Evolutionary conservation across 345 rosid species (phyloP), one percentile per base, ranked within the genome.

Genomic region (Citrus sp.): DNA sequence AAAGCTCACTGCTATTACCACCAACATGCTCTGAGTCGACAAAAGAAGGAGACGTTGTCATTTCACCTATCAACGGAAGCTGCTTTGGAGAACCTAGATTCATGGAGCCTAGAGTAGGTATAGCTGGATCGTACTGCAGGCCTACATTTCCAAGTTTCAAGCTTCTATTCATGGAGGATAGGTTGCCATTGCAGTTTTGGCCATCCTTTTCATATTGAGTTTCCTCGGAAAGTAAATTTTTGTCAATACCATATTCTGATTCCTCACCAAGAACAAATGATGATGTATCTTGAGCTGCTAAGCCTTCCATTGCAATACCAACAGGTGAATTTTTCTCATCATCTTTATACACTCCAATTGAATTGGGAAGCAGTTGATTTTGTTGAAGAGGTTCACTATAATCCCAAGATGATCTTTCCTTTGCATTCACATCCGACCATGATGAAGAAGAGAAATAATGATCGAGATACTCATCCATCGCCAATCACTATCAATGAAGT

Each of bases 401-500:
- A 54, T 59, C 76, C 88, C 87, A 84, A 67, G 81, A 77, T 28
- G 84, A 79, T 59, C 59, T 76, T 73, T 81, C 85, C 49, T 76
- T 82, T 8, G 70, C 72, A 82, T 84, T 81, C 56, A 61, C 78
- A 79, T 79, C 81, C 2, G 70, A 51, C 86, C 78, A 74, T 28
- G 84, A 78, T 12, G 86, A 81, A 58, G 85, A 77, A 64, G 82
- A 82, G 59, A 82, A 72, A 34, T 73, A 67, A 38, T 62, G 86
- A 71, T 83, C 84, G 28, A 84, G 74, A 71, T 79, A 86, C 56
- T 82, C 86, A 77, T 86, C 91, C 91, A 88, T 88, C 21, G 70
- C 49, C 27, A 55, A 38, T 61, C 19, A 22, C 67, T 37, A 9
- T 16, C 9, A 40, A 32, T 4, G 18, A 42, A 62, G 35, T 74